Conservation (phyloP, 192 early-diverging fungal species). For the Chytriomyces sp. region DNA sequence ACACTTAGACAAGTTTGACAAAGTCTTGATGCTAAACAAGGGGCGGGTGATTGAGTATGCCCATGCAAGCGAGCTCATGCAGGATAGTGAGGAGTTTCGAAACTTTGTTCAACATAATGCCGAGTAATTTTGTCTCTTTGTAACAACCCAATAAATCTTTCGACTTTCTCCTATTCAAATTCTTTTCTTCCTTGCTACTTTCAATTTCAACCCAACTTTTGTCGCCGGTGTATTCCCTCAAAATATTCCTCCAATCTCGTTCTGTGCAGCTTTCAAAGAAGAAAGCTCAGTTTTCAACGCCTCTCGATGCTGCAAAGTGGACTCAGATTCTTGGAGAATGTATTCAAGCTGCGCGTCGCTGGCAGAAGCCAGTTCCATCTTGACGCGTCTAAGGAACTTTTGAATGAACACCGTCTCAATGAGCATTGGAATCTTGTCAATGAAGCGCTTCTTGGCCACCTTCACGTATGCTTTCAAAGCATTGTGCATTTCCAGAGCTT, state of each 20-base stretch:
- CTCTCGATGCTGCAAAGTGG: not conserved
- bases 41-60: slow-evolving; percentile 12
- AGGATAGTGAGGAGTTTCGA: slow-evolving; percentile 12
- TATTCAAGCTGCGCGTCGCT: not conserved
- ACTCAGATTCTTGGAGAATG: not conserved
- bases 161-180: too few relatives aligned
- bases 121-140: too few relatives aligned
- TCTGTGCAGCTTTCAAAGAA: not conserved
- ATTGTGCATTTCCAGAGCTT: slow-evolving; percentile 8
- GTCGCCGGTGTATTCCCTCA: too few relatives aligned
- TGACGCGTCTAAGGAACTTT: not conserved
- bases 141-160: too few relatives aligned
- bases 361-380: not conserved
- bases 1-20: slow-evolving; percentile 10
- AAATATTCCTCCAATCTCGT: too few relatives aligned
- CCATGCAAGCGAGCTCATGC: slow-evolving; percentile 16
- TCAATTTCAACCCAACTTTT: too few relatives aligned
- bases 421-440: slow-evolving; percentile 10
- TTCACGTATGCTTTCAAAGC: slow-evolving; percentile 19
- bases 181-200: too few relatives aligned
- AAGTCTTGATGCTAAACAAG: slow-evolving; percentile 13
- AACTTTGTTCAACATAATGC: not conserved
- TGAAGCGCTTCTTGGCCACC: slow-evolving; percentile 19
- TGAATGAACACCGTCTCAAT: slow-evolving; percentile 11
- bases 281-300: not conserved